Conservation (phyloP, 169 alveolate genomes). For the Plasmodium adleri region DNA sequence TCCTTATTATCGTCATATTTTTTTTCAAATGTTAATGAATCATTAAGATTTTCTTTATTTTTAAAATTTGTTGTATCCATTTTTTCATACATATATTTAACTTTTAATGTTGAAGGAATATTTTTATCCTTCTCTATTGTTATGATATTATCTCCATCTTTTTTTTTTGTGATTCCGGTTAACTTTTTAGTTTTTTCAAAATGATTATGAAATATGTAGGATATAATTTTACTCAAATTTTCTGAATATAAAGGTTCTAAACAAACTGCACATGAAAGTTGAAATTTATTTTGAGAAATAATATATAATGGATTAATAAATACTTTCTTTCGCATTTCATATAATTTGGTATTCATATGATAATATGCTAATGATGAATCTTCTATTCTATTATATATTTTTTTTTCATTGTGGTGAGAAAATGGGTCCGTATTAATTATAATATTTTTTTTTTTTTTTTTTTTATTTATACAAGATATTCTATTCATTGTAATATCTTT, state of each 20-base stretch:
- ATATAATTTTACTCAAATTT: slow-evolving; percentile 31
- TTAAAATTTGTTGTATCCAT: not conserved
- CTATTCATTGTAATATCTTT: slow-evolving; percentile 58
- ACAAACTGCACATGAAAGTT: slow-evolving; percentile 67
- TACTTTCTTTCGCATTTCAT: not conserved
- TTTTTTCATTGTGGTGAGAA: not conserved
- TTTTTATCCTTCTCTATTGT: not conserved
- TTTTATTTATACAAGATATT: slow-evolving; percentile 25
- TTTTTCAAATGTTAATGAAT: not conserved
- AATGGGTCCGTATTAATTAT: not conserved
- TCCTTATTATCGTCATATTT: not conserved
- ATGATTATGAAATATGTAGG: slow-evolving; percentile 35
- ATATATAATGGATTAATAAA: slow-evolving; percentile 44
- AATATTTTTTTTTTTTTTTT: slow-evolving; percentile 4
- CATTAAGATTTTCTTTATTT: not conserved
- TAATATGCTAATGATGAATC: not conserved
- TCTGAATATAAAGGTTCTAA: slow-evolving; percentile 63
- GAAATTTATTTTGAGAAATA: slow-evolving; percentile 58
- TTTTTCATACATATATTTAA: not conserved
- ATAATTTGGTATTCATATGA: not conserved
- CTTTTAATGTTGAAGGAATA: not conserved
- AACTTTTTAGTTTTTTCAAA: slow-evolving; percentile 21
- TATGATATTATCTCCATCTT: not conserved
- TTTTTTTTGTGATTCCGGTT: not conserved
- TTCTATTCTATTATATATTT: too few species aligned